Conservation (phyloP, 441 rosid species). For the Monsonia emarginata region DNA sequence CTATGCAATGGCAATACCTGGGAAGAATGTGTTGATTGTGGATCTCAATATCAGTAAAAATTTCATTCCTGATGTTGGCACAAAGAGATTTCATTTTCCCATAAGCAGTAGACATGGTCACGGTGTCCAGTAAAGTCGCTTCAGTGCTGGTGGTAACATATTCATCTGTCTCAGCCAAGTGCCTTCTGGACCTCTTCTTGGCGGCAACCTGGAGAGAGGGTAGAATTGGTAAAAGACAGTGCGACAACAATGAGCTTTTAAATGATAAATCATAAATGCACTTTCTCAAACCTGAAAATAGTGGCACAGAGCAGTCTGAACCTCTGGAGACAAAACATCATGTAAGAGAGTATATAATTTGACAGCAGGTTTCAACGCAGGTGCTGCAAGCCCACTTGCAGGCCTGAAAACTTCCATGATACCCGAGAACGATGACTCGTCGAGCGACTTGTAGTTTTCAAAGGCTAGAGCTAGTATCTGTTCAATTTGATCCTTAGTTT, state of each 20-base stretch:
- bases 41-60: constrained; percentile 79
- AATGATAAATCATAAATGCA: constrained; percentile 6
- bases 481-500: constrained; percentile 87
- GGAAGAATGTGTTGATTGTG: constrained; percentile 86
- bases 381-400: constrained; percentile 76
- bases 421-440: constrained; percentile 73
- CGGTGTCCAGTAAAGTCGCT: constrained; percentile 48
- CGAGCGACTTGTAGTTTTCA: constrained; percentile 90
- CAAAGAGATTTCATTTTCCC: constrained; percentile 83
- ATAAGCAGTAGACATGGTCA: constrained; percentile 72
- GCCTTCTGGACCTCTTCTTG: constrained; percentile 78
- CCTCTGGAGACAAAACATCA: constrained; percentile 86
- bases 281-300: constrained; percentile 65
- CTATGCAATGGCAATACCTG: constrained; percentile 63
- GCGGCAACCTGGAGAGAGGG: constrained; percentile 58
- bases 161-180: constrained; percentile 84
- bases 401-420: constrained; percentile 61
- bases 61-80: constrained; percentile 68
- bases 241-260: constrained; percentile 1
- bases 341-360: constrained; percentile 81
- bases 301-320: constrained; percentile 71
- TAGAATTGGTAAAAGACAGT: constrained; percentile 13
- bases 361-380: constrained; percentile 83
- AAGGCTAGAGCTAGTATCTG: constrained; percentile 75
- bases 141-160: constrained; percentile 57